Conservation (phyloP, 352 stramenopile species). For the Pythium phragmiticola region DNA sequence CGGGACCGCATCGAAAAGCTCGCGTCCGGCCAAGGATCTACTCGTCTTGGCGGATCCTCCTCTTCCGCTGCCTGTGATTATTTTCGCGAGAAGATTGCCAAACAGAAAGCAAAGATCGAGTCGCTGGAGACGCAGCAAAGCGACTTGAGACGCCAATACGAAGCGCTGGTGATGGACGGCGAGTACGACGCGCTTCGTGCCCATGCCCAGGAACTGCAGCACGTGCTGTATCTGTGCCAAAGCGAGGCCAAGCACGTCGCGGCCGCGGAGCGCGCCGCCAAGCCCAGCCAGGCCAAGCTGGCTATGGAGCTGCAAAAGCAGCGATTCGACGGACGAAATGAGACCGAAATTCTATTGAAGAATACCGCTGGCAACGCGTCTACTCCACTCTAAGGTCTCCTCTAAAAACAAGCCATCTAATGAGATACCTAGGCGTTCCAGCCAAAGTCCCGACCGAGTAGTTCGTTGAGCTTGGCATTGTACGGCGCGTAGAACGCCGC, state of each 20-base stretch:
- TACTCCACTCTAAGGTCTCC: too few species aligned
- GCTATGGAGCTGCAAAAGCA: conserved; percentile 37
- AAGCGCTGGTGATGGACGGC: conserved; percentile 36
- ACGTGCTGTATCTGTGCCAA: conserved; percentile 66
- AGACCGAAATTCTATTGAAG: conserved; percentile 67
- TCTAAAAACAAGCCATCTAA: not conserved
- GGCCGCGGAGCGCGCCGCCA: conserved; percentile 36
- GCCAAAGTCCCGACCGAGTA: conserved; percentile 60
- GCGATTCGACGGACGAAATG: conserved; percentile 55
- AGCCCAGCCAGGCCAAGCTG: conserved; percentile 33
- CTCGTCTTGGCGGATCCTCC: not conserved
- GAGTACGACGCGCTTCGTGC: conserved; percentile 51
- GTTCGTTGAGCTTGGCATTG: conserved; percentile 71
- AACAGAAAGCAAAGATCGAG: conserved; percentile 42
- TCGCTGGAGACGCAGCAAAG: conserved; percentile 34
- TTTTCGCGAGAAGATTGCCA: conserved; percentile 47
- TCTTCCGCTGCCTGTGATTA: conserved; percentile 41
- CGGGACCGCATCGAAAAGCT: conserved; percentile 21
- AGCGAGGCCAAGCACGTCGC: conserved; percentile 47
- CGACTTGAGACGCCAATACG: conserved; percentile 36
- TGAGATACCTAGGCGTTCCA: conserved; percentile 30
- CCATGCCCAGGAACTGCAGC: conserved; percentile 65
- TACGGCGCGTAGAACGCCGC: conserved; percentile 78
- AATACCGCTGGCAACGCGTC: conserved; percentile 6
- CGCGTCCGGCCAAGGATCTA: not conserved